Conservation (phyloP, 2,329 filamentous ascomycete species). For the Neospermospora avenae region DNA sequence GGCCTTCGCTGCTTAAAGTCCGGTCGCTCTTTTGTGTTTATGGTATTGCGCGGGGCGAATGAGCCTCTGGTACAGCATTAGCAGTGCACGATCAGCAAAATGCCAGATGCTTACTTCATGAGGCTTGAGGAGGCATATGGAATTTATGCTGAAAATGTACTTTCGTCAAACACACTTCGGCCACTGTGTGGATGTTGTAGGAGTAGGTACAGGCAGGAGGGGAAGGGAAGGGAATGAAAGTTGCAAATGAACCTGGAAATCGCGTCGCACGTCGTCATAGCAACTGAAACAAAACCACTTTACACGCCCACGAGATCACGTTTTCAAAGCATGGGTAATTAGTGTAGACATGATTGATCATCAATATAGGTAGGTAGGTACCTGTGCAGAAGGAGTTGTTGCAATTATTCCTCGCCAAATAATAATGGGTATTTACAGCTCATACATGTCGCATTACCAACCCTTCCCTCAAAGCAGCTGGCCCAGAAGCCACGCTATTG, state of each 20-base stretch:
- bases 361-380: too few relatives aligned
- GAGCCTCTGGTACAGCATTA: conserved; percentile 14
- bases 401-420: background rate
- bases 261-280: conserved; percentile 14
- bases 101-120: conserved; percentile 17
- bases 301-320: conserved; percentile 6
- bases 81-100: background rate
- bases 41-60: conserved; percentile 25
- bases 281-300: conserved; percentile 1
- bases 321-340: background rate
- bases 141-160: background rate
- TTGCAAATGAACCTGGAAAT: background rate
- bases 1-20: conserved; percentile 11
- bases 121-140: background rate
- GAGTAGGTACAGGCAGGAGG: too few relatives aligned
- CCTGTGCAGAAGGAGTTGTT: background rate
- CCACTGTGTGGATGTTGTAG: background rate
- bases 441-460: background rate
- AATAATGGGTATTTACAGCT: conserved; percentile 12
- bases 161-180: background rate
- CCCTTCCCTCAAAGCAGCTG: background rate
- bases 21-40: conserved; percentile 18
- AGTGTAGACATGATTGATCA: too few relatives aligned
- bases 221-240: too few relatives aligned
- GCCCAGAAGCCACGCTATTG: too few relatives aligned